Conservation (phyloP, 768 basidiomycete genomes). For the Macrolepiota fuliginosa region DNA sequence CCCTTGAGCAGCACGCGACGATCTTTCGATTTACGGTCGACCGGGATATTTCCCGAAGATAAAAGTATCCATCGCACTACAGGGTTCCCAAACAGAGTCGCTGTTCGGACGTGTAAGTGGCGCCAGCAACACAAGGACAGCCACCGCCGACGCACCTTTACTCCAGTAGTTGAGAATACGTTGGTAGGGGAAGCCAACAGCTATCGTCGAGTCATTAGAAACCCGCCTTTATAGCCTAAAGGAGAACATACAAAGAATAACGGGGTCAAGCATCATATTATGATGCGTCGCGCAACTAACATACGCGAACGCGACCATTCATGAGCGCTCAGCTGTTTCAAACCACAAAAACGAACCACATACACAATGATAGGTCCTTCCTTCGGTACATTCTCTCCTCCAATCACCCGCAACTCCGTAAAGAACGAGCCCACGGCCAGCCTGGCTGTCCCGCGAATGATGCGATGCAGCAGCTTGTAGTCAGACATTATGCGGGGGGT, state of each 20-base stretch:
- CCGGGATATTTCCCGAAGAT: slow-evolving; percentile 96
- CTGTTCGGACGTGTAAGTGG: slow-evolving; percentile 29
- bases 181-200: slow-evolving; percentile 77
- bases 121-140: background rate
- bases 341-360: slow-evolving; percentile 27
- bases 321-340: background rate
- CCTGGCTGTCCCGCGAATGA: slow-evolving; percentile 68
- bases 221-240: background rate
- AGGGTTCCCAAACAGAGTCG: slow-evolving; percentile 80
- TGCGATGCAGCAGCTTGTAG: slow-evolving; percentile 55
- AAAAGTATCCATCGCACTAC: slow-evolving; percentile 68
- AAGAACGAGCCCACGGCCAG: slow-evolving; percentile 87
- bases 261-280: slow-evolving; percentile 94
- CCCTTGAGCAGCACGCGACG: slow-evolving; percentile 84
- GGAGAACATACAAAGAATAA: slow-evolving; percentile 64
- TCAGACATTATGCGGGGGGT: slow-evolving; percentile 25
- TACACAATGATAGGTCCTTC: slow-evolving; percentile 94
- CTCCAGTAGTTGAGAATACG: slow-evolving; percentile 92
- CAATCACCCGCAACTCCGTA: slow-evolving; percentile 81
- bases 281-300: slow-evolving; percentile 56
- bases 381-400: slow-evolving; percentile 82
- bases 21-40: slow-evolving; percentile 93
- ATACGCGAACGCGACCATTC: no score
- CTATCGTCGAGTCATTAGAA: slow-evolving; percentile 32
- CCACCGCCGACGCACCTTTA: slow-evolving; percentile 59